phyloP scores from a whole-genome alignment of 768 basidiomycete species.

The Tylopilus cervinicoccineus region DNA sequence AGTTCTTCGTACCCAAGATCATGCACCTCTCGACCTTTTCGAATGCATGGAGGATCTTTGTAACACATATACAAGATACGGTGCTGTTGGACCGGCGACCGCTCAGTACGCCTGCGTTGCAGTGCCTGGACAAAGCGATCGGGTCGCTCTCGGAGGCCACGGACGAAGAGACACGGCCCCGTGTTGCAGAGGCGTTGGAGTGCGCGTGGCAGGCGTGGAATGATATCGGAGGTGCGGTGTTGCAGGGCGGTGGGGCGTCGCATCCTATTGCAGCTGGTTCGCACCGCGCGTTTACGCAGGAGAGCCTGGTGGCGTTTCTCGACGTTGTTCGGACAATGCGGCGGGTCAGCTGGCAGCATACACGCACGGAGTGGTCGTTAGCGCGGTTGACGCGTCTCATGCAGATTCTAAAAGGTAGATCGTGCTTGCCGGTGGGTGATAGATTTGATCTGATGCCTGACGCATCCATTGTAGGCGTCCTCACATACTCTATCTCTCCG shows the following conservation, averaged over 20 bases:
- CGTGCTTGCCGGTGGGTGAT: not conserved
- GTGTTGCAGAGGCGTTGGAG: conserved; percentile 48
- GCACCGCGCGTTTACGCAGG: conserved; percentile 45
- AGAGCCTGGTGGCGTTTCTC: conserved; percentile 78
- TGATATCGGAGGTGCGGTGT: conserved; percentile 54
- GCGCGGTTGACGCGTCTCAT: conserved; percentile 65
- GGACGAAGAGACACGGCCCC: conserved; percentile 29
- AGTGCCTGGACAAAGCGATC: conserved; percentile 77
- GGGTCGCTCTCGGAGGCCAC: conserved; percentile 46
- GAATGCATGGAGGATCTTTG: conserved; percentile 71
- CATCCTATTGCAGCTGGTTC: conserved; percentile 6
- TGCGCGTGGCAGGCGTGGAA: conserved; percentile 70
- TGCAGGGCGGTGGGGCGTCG: conserved; percentile 24
- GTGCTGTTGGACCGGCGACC: conserved; percentile 64
- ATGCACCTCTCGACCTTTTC: conserved; percentile 67
- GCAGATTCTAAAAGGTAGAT: conserved; percentile 69
- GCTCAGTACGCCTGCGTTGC: conserved; percentile 80
- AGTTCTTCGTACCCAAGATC: conserved; percentile 73
- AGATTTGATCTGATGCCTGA: not conserved
- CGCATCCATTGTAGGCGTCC: conserved; percentile 43
- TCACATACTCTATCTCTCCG: conserved; percentile 78
- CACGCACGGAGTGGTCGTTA: conserved; percentile 57
- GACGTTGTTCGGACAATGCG: conserved; percentile 65
- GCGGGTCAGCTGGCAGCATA: conserved; percentile 44
- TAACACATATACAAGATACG: conserved; percentile 64